phyloP scores from a whole-genome alignment of 1,139 yeast species.

The Torulaspora globosa region DNA sequence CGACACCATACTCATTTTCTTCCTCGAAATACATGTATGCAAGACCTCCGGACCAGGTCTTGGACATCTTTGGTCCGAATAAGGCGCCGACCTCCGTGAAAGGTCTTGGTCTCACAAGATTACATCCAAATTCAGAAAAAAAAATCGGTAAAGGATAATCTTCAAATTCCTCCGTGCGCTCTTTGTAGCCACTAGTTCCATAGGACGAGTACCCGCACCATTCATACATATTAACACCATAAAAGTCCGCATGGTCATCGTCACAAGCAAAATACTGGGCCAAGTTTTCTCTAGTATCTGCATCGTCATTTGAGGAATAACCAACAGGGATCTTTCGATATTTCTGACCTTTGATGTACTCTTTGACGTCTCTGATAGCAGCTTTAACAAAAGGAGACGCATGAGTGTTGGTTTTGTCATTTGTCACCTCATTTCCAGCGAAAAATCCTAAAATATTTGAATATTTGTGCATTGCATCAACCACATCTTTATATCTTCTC shows the following conservation, averaged over 20 bases:
- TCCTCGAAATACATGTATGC: slow-evolving; percentile 89
- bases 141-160: slow-evolving; percentile 53
- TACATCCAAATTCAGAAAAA: slow-evolving; percentile 63
- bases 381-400: slow-evolving; percentile 63
- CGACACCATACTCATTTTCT: slow-evolving; percentile 75
- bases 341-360: slow-evolving; percentile 42
- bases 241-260: slow-evolving; percentile 47
- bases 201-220: slow-evolving; percentile 65
- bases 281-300: slow-evolving; percentile 44
- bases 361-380: slow-evolving; percentile 54
- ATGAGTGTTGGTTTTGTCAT: slow-evolving; percentile 45
- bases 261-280: slow-evolving; percentile 52
- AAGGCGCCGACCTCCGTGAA: slow-evolving; percentile 65
- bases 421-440: slow-evolving; percentile 62
- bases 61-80: slow-evolving; percentile 60
- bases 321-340: slow-evolving; percentile 58
- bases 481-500: slow-evolving; percentile 57
- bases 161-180: slow-evolving; percentile 47
- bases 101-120: slow-evolving; percentile 50
- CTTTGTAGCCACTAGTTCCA: slow-evolving; percentile 53
- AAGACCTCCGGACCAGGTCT: slow-evolving; percentile 89
- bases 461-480: slow-evolving; percentile 49
- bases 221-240: slow-evolving; percentile 60
- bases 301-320: slow-evolving; percentile 58
- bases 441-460: slow-evolving; percentile 53